A percentile compares a stretch with the other conserved stretches of the same genome.
Evolutionary conservation across 352 stramenopile genomes (phyloP).

Genomic region (Phytopythium litorale): DNA sequence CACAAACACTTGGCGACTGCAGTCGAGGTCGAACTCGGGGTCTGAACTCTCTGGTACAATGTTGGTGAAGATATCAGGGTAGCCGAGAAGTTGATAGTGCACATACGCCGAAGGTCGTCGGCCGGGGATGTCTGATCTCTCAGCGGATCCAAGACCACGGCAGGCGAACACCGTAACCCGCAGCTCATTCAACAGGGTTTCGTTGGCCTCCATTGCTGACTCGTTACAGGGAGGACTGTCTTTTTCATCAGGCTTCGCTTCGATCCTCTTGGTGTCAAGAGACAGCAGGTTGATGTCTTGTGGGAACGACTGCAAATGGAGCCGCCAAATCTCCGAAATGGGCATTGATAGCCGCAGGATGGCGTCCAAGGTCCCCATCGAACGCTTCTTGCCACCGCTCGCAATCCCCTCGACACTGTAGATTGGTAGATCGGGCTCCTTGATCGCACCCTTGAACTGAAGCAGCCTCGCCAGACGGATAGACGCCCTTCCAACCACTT

Average conservation of each 20-base stretch:
- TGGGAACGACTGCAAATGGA: conserved; percentile 88
- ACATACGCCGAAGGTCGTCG: conserved; percentile 70
- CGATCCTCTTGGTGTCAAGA: conserved; percentile 12
- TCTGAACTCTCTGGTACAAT: conserved; percentile 58
- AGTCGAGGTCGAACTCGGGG: conserved; percentile 74
- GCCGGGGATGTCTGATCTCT: too few species aligned
- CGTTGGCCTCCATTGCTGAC: conserved; percentile 15
- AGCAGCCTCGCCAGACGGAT: conserved; percentile 75
- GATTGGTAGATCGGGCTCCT: conserved; percentile 43
- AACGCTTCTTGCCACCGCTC: conserved; percentile 16
- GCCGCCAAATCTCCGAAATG: conserved; percentile 88
- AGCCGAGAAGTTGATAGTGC: conserved; percentile 89
- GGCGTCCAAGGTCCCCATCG: conserved; percentile 76
- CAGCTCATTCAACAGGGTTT: conserved; percentile 47
- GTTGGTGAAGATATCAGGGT: conserved; percentile 87
- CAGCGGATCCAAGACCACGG: conserved; percentile 41
- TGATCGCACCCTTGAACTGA: conserved; percentile 70
- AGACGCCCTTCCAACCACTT: conserved; percentile 66
- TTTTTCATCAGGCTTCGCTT: conserved; percentile 12
- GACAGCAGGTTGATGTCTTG: conserved; percentile 69
- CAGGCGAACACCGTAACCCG: conserved; percentile 69
- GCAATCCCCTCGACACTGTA: conserved; percentile 25
- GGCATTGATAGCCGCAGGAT: conserved; percentile 84
- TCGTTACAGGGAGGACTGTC: neutral
- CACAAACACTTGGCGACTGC: conserved; percentile 56